phyloP scores from a whole-genome alignment of 352 stramenopile genomes.

The Saprolegnia diclina region DNA sequence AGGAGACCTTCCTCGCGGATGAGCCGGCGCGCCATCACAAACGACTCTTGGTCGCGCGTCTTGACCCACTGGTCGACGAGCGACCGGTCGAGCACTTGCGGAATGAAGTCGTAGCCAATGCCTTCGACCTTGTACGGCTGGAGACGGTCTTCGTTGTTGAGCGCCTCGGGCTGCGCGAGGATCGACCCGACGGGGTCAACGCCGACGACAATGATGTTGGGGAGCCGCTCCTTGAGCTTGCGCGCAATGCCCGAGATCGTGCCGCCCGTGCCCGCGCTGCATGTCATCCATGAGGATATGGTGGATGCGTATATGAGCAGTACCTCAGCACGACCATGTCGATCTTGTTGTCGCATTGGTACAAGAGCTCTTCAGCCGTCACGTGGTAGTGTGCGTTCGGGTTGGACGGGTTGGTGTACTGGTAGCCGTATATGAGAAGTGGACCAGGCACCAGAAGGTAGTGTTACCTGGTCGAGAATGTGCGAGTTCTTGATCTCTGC shows the following conservation, averaged over 20 bases:
- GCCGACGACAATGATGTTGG: constrained; percentile 77
- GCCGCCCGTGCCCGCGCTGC: constrained; percentile 88
- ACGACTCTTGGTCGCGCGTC: constrained; percentile 90
- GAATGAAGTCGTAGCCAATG: constrained; percentile 97
- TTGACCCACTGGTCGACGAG: constrained; percentile 94
- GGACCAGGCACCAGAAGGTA: neutral
- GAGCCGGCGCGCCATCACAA: constrained; percentile 90
- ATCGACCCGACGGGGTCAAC: constrained; percentile 91
- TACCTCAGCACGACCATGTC: constrained; percentile 91
- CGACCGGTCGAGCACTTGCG: constrained; percentile 87
- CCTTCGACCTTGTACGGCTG: constrained; percentile 91
- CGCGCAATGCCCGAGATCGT: constrained; percentile 92
- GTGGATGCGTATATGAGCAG: neutral
- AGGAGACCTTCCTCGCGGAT: constrained; percentile 94
- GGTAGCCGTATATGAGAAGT: neutral
- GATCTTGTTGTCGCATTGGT: constrained; percentile 88
- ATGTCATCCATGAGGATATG: neutral
- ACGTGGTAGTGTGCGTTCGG: constrained; percentile 92
- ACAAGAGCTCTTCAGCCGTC: constrained; percentile 92
- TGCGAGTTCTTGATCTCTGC: constrained; percentile 90
- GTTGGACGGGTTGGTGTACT: constrained; percentile 93
- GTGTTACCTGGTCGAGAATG: constrained; percentile 87
- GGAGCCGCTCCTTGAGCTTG: constrained; percentile 91
- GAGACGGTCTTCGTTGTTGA: constrained; percentile 90
- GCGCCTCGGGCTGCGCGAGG: constrained; percentile 80